Evolutionary conservation across 2,329 filamentous ascomycete species (phyloP), one percentile per base, ranked within the genome.

Genomic region (Trichoderma sp.): DNA sequence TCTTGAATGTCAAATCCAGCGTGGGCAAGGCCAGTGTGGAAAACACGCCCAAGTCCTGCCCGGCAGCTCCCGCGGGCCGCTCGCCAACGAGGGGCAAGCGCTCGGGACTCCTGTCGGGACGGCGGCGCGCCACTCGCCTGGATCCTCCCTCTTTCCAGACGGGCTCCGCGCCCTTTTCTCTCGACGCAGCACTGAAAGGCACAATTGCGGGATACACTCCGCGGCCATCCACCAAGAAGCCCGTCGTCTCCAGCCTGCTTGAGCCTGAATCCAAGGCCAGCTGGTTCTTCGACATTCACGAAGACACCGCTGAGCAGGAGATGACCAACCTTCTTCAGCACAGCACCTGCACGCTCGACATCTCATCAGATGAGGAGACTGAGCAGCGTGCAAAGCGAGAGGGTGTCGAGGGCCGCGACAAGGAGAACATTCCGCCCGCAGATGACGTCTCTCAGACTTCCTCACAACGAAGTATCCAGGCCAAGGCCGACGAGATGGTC

Each of bases 251-350:
- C 66, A 68, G 28, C 56, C 73, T 84, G 43, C 68, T 77, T 48
- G 80, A 81, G 66, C 73, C 81, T 24, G 81, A 84, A 61, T 76
- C 83, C 71, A 85, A 90, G 73, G 83, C 86, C 41, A 83, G 83
- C 65, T 97, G 93, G 93, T 90, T 90, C 80, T 98, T 99, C 74
- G 90, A 94, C 66, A 98, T 99, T 72, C 89, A 97, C 74, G 92
- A 97, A 74, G 94, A 99, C 76, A 92, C 91, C 0, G 86, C 90
- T 7, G 91, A 97, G 74, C 91, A 97, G 74, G 90, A 96, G 74
- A 91, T 95, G 78, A 92, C 93, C 71, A 97, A 96, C 72, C 81
- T 97, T 45, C 91, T 98, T 79, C 91, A 97, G 77, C 94, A 97
- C 80, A 90, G 90, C 64, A 94, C 94, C 7, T 89, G 90, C 68